Evolutionary conservation across 1,284 basidiomycete species (phyloP).

Genomic region (Mycosarcoma maydis): DNA sequence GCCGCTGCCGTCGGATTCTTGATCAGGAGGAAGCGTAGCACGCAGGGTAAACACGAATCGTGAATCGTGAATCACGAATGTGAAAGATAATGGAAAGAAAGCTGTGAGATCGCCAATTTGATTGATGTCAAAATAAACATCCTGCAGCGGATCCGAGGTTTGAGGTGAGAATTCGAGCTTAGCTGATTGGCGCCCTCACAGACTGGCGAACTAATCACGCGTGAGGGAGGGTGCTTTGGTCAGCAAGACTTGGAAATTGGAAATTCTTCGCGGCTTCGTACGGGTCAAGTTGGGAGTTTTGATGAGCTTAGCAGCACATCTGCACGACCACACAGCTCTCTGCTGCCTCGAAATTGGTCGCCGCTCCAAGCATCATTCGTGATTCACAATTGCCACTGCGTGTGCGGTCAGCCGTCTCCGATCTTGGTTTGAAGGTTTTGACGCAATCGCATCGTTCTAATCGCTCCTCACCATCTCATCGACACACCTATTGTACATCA

Average conservation of each 20-base stretch:
- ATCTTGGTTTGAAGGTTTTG: constrained; percentile 8
- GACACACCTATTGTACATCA: constrained; percentile 24
- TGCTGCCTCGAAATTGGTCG: not conserved
- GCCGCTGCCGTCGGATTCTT: too few relatives aligned
- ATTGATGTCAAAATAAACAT: not conserved
- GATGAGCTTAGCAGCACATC: constrained; percentile 36
- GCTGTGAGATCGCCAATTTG: not conserved
- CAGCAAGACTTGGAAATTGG: constrained; percentile 21
- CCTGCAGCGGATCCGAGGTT: constrained; percentile 19
- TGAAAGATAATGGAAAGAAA: not conserved
- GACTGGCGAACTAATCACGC: too few relatives aligned
- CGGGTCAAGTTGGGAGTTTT: constrained; percentile 10
- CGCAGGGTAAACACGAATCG: too few relatives aligned
- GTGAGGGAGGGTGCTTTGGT: constrained; percentile 26
- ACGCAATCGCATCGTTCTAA: not conserved
- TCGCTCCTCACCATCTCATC: constrained; percentile 19
- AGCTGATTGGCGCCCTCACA: constrained; percentile 21
- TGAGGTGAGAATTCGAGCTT: constrained; percentile 22
- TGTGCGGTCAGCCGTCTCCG: constrained; percentile 3
- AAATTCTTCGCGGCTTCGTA: constrained; percentile 18
- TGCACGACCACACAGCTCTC: not conserved
- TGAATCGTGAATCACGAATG: too few relatives aligned
- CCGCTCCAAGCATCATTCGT: not conserved
- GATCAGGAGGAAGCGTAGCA: too few relatives aligned
- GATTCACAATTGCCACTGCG: too few relatives aligned